A percentile compares a stretch with the other conserved stretches of the same genome.
Conservation (phyloP, 2,329 filamentous ascomycete genomes). For the Aspergillus sp. region DNA sequence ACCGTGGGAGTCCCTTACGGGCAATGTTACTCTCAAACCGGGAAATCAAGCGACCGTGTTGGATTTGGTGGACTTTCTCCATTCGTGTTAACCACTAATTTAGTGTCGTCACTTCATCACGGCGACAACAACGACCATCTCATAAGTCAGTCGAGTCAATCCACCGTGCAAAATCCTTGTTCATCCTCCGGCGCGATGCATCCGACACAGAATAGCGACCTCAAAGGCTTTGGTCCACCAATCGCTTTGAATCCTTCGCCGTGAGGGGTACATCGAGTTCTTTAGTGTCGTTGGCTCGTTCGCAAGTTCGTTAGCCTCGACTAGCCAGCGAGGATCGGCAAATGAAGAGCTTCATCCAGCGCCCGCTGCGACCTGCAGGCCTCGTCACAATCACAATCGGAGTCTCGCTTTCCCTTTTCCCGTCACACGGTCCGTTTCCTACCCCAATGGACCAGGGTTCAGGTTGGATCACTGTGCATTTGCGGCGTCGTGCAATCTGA, state of each 20-base stretch:
- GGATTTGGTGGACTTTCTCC: neutral
- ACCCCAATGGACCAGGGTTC: slow-evolving; percentile 5
- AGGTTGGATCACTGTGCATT: neutral
- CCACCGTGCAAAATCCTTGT: neutral
- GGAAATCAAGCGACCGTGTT: neutral
- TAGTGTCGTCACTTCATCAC: neutral
- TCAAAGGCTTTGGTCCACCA: neutral
- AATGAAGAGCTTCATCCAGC: slow-evolving; percentile 10
- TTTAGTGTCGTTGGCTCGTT: neutral
- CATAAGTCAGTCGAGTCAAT: neutral
- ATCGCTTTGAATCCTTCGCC: neutral
- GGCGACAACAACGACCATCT: neutral
- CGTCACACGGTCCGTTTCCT: slow-evolving; percentile 22
- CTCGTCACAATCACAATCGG: slow-evolving; percentile 36
- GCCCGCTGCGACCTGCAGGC: slow-evolving; percentile 22
- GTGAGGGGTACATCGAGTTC: neutral
- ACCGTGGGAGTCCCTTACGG: neutral
- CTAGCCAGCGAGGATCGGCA: slow-evolving; percentile 10
- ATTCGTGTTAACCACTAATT: neutral
- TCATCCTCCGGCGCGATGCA: neutral
- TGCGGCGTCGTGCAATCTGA: slow-evolving; percentile 3
- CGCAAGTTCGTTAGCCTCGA: neutral
- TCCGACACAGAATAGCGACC: neutral
- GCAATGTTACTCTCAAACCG: neutral
- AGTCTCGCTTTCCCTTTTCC: neutral